A percentile compares a stretch with the other conserved stretches of the same genome.
Evolutionary conservation across 2,329 filamentous ascomycete genomes (phyloP).

Genomic region (Dothideomycetes sp.): DNA sequence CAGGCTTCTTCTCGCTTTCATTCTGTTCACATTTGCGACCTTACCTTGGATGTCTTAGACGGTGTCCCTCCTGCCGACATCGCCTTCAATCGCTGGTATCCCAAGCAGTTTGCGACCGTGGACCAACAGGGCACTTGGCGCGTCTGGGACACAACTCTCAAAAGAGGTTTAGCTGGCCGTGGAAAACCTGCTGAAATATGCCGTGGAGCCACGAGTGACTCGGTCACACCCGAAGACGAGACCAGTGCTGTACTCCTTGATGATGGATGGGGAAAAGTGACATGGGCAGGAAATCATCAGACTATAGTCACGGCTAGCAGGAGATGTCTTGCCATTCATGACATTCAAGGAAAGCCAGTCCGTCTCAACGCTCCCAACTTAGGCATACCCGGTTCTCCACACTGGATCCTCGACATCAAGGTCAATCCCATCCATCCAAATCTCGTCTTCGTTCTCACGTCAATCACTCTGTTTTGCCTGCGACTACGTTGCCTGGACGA

Average conservation of each 20-base stretch:
- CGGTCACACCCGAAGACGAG: slow-evolving; percentile 23
- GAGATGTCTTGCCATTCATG: slow-evolving; percentile 27
- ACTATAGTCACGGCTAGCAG: slow-evolving; percentile 48
- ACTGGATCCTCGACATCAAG: slow-evolving; percentile 51
- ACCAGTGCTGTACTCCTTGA: slow-evolving; percentile 26
- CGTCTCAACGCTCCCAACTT: slow-evolving; percentile 22
- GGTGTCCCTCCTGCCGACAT: slow-evolving; percentile 52
- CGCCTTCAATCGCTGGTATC: slow-evolving; percentile 53
- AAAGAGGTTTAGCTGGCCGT: neutral
- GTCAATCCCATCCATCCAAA: slow-evolving; percentile 38
- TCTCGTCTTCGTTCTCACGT: slow-evolving; percentile 53
- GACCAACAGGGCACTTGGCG: slow-evolving; percentile 59
- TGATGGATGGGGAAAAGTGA: slow-evolving; percentile 43
- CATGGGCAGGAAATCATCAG: slow-evolving; percentile 39
- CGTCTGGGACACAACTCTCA: slow-evolving; percentile 45
- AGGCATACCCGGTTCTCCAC: slow-evolving; percentile 20
- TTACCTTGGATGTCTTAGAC: slow-evolving; percentile 47
- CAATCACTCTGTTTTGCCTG: slow-evolving; percentile 42
- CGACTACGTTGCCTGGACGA: slow-evolving; percentile 30
- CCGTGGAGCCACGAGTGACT: slow-evolving; percentile 5
- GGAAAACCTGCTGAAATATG: slow-evolving; percentile 7
- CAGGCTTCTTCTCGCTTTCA: slow-evolving; percentile 43
- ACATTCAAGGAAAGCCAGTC: slow-evolving; percentile 21
- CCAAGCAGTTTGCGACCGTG: slow-evolving; percentile 55
- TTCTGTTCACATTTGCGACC: slow-evolving; percentile 44